Evolutionary conservation across 106 monocot species (phyloP).

Genomic region (Allium fistulosum): DNA sequence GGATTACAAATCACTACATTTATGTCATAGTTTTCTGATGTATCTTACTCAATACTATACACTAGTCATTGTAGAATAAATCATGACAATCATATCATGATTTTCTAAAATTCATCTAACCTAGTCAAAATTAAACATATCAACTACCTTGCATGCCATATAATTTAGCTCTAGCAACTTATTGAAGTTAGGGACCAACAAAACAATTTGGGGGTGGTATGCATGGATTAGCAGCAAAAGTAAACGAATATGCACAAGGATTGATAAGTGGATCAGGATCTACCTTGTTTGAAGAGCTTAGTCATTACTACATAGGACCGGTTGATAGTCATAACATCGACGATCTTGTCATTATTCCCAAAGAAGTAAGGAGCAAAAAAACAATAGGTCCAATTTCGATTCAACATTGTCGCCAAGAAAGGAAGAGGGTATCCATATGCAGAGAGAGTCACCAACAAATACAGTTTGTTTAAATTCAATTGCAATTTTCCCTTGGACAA

Average conservation of each 20-base stretch:
- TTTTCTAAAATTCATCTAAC: too few species aligned
- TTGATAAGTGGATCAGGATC: constrained; percentile 91
- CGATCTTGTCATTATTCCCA: constrained; percentile 77
- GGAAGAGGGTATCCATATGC: constrained; percentile 95
- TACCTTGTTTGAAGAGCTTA: constrained; percentile 86
- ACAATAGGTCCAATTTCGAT: constrained; percentile 87
- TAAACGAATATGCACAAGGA: constrained; percentile 90
- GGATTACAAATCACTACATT: too few species aligned
- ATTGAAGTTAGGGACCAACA: constrained; percentile 85
- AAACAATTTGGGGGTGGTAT: constrained; percentile 90
- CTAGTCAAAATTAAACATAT: too few species aligned
- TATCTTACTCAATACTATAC: too few species aligned
- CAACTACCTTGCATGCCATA: too few species aligned
- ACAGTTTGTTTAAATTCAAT: too few species aligned
- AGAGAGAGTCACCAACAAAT: too few species aligned
- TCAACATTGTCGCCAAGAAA: constrained; percentile 87
- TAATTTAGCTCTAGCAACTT: too few species aligned
- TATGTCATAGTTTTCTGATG: too few species aligned
- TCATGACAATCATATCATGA: too few species aligned
- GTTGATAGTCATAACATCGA: constrained; percentile 91
- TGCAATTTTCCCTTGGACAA: too few species aligned
- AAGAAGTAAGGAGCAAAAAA: constrained; percentile 78
- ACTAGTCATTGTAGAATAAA: too few species aligned
- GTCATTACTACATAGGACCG: constrained; percentile 91
- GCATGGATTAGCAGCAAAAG: constrained; percentile 83